Evolutionary conservation across 2,329 filamentous ascomycete species (phyloP), one percentile per base, ranked within the genome.

Genomic region (Beauveria asiatica): DNA sequence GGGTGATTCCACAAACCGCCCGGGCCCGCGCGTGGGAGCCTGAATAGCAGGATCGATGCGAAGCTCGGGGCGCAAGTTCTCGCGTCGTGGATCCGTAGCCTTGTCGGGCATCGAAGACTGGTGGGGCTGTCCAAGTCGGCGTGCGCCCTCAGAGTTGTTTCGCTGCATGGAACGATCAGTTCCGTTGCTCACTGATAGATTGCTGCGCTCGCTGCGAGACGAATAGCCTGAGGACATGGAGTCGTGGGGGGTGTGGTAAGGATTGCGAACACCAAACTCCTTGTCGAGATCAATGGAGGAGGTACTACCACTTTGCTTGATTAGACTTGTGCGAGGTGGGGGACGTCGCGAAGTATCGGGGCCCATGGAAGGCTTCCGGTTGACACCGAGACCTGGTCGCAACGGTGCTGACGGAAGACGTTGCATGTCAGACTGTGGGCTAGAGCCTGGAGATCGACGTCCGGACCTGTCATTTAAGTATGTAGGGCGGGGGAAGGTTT

Each of bases 191-290:
- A 86, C 87, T 67, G 86, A 89, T 1, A 80, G 74, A 62, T 82
- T 81, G 1, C 73, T 74, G n/a, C 72, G 73, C 10, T 80, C 78
- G 59, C 84, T 87, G 44, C 78, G 81, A 1, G 78, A 80, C 2
- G 86, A 89, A 49, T 80, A 79, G 19, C 81, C 84, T 0, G 87
- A 90, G 0, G 85, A 86, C 27, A 81, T 80, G 2, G 87, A 90
- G 62, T 83, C 80, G 1, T 84, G 83, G 0, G 83, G 75, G 4
- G 81, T 79, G 66, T 89, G 85, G 65, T 88, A 87, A 0, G 84
- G 82, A 65, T 87, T 87, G 39, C 81, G 79, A 25, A 77, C 70
- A 11, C 83, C 83, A 64, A 86, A 86, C 61, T 86, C 84, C 37
- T 76, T 78, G 1, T 80, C 81, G 8, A 86, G 74, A 65, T 86